Conservation (phyloP, 495 filamentous ascomycete genomes). For the Daldinia caldariorum region DNA sequence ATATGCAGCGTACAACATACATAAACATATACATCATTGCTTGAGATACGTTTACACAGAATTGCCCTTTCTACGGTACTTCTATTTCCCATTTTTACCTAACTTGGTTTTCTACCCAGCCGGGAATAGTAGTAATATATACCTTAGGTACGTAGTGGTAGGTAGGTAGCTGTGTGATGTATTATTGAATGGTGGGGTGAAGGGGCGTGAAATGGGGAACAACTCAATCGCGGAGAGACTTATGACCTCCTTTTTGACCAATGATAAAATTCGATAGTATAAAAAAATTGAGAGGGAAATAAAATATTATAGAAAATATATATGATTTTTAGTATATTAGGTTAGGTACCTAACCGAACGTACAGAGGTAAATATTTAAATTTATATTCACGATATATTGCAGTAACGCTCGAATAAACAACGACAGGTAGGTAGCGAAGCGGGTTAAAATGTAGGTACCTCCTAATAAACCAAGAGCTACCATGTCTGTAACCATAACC, state of each 20-base stretch:
- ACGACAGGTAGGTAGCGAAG: slow-evolving; percentile 10
- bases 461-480: slow-evolving; percentile 3
- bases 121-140: not conserved
- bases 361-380: not conserved
- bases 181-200: slow-evolving; percentile 7
- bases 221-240: slow-evolving; percentile 17
- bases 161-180: not conserved
- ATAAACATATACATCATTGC: slow-evolving; percentile 11
- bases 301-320: not conserved
- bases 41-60: not conserved
- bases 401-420: slow-evolving; percentile 1
- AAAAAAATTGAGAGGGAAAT: no score
- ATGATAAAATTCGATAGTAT: not conserved
- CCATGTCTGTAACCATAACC: slow-evolving; percentile 3
- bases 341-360: no score
- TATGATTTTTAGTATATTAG: slow-evolving; percentile 1
- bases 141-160: slow-evolving; percentile 1
- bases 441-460: slow-evolving; percentile 22
- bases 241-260: slow-evolving; percentile 12
- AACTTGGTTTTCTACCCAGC: slow-evolving; percentile 3
- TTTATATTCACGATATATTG: slow-evolving; percentile 3
- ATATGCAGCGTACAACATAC: slow-evolving; percentile 30
- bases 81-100: not conserved
- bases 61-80: not conserved
- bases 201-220: slow-evolving; percentile 2